phyloP scores from a whole-genome alignment of 768 basidiomycete species.

The Trametes elegans region DNA sequence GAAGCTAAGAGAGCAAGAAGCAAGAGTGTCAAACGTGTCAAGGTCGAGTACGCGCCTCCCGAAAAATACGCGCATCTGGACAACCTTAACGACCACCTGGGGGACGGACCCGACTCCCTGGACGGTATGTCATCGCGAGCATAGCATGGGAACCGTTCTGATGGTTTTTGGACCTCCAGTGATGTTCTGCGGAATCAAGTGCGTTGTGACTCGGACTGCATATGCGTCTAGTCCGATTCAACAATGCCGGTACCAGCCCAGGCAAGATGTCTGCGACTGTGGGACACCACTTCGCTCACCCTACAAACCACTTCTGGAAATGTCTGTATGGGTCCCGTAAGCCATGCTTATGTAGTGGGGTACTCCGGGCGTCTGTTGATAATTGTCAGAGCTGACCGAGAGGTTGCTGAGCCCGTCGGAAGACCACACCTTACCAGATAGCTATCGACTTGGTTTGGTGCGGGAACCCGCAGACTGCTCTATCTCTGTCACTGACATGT shows the following conservation, averaged over 20 bases:
- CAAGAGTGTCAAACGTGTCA: conserved; percentile 22
- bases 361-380: no score
- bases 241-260: conserved; percentile 42
- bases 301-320: conserved; percentile 81
- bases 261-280: conserved; percentile 63
- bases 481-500: neutral
- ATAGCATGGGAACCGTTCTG: neutral
- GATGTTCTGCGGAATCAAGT: conserved; percentile 88
- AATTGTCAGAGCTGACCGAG: conserved; percentile 67
- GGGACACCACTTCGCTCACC: conserved; percentile 80
- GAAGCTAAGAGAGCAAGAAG: neutral
- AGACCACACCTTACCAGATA: conserved; percentile 56
- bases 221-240: neutral
- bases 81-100: conserved; percentile 51
- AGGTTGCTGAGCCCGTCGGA: conserved; percentile 51
- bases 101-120: conserved; percentile 36
- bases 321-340: conserved; percentile 67
- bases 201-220: conserved; percentile 17
- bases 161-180: conserved; percentile 39
- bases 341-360: no score
- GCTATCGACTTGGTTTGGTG: conserved; percentile 66
- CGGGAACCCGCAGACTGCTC: conserved; percentile 20
- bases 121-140: conserved; percentile 43
- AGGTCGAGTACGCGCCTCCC: conserved; percentile 46
- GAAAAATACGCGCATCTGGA: conserved; percentile 52